phyloP scores from a whole-genome alignment of 768 basidiomycete species.

The Mrakia blollopis region DNA sequence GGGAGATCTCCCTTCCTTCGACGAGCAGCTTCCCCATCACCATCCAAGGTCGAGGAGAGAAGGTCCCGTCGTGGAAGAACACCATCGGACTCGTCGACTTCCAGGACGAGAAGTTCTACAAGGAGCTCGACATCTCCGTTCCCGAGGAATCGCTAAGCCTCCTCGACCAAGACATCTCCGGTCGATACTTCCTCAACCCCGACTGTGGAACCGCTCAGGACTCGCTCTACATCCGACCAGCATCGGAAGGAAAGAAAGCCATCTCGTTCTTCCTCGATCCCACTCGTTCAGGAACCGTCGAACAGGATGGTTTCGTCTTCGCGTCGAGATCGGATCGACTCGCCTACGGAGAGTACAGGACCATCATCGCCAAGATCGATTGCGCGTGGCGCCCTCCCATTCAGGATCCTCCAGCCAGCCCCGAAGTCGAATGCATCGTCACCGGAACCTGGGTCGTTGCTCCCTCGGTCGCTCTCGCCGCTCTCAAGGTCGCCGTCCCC shows the following conservation, averaged over 20 bases:
- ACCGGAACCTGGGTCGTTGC: background rate
- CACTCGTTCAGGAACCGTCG: conserved; percentile 65
- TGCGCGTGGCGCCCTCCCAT: conserved; percentile 67
- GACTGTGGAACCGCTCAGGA: conserved; percentile 85
- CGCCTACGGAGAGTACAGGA: conserved; percentile 74
- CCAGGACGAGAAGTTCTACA: conserved; percentile 65
- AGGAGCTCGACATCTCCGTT: conserved; percentile 61
- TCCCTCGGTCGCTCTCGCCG: background rate
- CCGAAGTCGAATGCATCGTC: conserved; percentile 31
- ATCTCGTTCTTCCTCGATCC: conserved; percentile 75
- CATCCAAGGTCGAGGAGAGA: conserved; percentile 56
- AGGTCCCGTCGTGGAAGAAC: conserved; percentile 78
- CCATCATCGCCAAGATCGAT: conserved; percentile 67
- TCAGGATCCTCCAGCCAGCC: conserved; percentile 46
- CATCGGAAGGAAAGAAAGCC: conserved; percentile 50
- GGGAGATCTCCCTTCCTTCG: conserved; percentile 74
- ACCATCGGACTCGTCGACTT: conserved; percentile 66
- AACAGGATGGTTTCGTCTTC: conserved; percentile 78
- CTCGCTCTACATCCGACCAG: conserved; percentile 67
- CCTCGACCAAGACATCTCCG: conserved; percentile 75
- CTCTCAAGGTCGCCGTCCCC: background rate
- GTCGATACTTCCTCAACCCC: conserved; percentile 69
- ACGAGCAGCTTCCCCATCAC: conserved; percentile 55
- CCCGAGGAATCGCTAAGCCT: conserved; percentile 46
- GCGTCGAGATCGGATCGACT: conserved; percentile 70